Evolutionary conservation across 2,329 filamentous ascomycete species (phyloP).

Genomic region (Fusarium austroafricanum): DNA sequence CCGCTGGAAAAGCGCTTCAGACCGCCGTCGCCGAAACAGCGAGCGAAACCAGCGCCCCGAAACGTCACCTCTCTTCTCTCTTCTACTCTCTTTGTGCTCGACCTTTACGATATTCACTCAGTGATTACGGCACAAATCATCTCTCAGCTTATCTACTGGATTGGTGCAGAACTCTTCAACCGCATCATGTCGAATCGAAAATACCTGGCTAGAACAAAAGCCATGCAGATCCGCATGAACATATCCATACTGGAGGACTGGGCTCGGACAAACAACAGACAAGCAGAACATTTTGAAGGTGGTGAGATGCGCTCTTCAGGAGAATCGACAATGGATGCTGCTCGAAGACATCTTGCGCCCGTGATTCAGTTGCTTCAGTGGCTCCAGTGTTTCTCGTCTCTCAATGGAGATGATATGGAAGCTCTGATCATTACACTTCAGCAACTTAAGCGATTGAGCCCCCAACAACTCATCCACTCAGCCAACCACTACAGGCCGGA

Average conservation of each 20-base stretch:
- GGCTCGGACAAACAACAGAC: conserved; percentile 91
- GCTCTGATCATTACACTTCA: conserved; percentile 89
- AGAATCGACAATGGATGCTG: conserved; percentile 86
- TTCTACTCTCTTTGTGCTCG: conserved; percentile 95
- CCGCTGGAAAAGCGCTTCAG: conserved; percentile 90
- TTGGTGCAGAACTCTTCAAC: conserved; percentile 96
- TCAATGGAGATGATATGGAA: conserved; percentile 86
- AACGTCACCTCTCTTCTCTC: conserved; percentile 96
- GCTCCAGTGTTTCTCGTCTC: conserved; percentile 96
- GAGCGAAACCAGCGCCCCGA: conserved; percentile 90
- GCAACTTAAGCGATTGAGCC: conserved; percentile 85
- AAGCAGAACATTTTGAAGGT: conserved; percentile 95
- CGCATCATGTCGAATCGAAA: conserved; percentile 96
- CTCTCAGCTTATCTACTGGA: conserved; percentile 94
- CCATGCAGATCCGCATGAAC: conserved; percentile 99
- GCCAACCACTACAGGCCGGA: conserved; percentile 94
- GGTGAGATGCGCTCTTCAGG: conserved; percentile 87
- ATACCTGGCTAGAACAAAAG: conserved; percentile 94
- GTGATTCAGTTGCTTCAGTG: conserved; percentile 95
- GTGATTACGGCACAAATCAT: conserved; percentile 94
- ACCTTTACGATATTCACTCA: conserved; percentile 98
- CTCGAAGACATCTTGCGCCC: conserved; percentile 85
- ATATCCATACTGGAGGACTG: conserved; percentile 95
- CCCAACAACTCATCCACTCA: conserved; percentile 90
- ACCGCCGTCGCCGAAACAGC: conserved; percentile 91